phyloP scores from a whole-genome alignment of 148 eudicot genomes.

The Chenopodium album region DNA sequence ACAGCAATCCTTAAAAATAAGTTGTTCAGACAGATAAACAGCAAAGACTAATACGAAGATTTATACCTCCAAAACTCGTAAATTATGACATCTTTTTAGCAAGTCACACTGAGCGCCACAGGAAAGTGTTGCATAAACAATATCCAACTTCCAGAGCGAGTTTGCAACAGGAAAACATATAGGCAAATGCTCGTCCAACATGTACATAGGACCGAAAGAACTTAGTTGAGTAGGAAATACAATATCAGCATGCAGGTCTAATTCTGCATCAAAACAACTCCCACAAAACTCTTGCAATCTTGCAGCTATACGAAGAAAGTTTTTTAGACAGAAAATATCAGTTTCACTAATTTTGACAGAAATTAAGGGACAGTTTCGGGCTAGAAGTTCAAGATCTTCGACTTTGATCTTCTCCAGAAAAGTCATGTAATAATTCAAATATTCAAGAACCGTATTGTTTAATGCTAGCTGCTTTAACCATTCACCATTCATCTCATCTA shows the following conservation, averaged over 20 bases:
- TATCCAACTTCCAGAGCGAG: slow-evolving; percentile 62
- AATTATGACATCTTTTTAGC: slow-evolving; percentile 64
- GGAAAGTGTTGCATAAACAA: slow-evolving; percentile 59
- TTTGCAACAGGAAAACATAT: slow-evolving; percentile 58
- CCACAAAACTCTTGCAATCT: slow-evolving; percentile 76
- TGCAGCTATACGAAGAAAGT: slow-evolving; percentile 49
- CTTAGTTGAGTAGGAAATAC: slow-evolving; percentile 49
- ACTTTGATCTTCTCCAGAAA: slow-evolving; percentile 41
- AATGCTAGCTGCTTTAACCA: slow-evolving; percentile 74
- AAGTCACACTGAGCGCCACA: slow-evolving; percentile 59
- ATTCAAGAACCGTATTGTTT: slow-evolving; percentile 63
- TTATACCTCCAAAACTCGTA: slow-evolving; percentile 78
- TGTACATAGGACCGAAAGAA: slow-evolving; percentile 53
- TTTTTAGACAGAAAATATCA: slow-evolving; percentile 50
- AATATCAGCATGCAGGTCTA: slow-evolving; percentile 31
- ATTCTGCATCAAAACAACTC: slow-evolving; percentile 51
- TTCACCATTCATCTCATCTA: slow-evolving; percentile 54
- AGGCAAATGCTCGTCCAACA: slow-evolving; percentile 56
- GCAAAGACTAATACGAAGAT: not conserved
- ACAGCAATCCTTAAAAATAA: not conserved
- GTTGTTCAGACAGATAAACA: not conserved
- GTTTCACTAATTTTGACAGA: slow-evolving; percentile 63
- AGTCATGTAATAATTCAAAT: slow-evolving; percentile 68
- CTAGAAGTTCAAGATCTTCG: slow-evolving; percentile 66
- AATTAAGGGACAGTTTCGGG: slow-evolving; percentile 60